Conservation (phyloP, 805 yeast species). For the Sugiyamaella americana region DNA sequence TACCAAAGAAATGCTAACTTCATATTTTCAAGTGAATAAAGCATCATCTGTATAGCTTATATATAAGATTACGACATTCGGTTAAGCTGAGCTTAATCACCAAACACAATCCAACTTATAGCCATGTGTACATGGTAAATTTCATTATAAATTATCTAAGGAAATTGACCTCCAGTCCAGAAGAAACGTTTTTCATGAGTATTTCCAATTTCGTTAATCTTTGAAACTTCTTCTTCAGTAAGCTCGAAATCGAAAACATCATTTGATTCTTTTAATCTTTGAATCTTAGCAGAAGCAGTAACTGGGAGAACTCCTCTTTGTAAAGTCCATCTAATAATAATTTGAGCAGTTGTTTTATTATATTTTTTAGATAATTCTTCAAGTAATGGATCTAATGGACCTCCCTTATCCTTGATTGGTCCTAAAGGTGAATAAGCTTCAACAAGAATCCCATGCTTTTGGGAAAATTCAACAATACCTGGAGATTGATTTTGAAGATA, state of each 20-base stretch:
- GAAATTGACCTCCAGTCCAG: conserved; percentile 7
- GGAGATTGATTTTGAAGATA: conserved; percentile 44
- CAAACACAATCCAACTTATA: too few relatives aligned
- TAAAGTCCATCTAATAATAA: conserved; percentile 56
- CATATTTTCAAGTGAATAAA: too few relatives aligned
- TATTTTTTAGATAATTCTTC: conserved; percentile 53
- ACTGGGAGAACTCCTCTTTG: conserved; percentile 65
- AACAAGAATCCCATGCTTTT: conserved; percentile 41
- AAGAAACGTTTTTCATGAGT: conserved; percentile 2
- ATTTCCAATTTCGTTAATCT: conserved; percentile 22
- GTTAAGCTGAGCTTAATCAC: too few relatives aligned
- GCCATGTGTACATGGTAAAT: too few relatives aligned
- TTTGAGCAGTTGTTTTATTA: conserved; percentile 26
- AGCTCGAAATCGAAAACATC: conserved; percentile 46
- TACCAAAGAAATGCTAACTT: too few relatives aligned
- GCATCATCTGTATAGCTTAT: too few relatives aligned
- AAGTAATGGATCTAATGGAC: conserved; percentile 40
- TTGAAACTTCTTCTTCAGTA: conserved; percentile 38
- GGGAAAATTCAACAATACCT: conserved; percentile 41
- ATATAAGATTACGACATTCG: too few relatives aligned
- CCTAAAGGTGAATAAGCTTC: conserved; percentile 75
- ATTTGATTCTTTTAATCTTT: conserved; percentile 48
- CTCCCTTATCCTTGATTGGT: conserved; percentile 48
- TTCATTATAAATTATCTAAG: too few relatives aligned
- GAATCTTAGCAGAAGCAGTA: conserved; percentile 52